Evolutionary conservation across 2,329 filamentous ascomycete genomes (phyloP).

Genomic region (Aschersonia sp.): DNA sequence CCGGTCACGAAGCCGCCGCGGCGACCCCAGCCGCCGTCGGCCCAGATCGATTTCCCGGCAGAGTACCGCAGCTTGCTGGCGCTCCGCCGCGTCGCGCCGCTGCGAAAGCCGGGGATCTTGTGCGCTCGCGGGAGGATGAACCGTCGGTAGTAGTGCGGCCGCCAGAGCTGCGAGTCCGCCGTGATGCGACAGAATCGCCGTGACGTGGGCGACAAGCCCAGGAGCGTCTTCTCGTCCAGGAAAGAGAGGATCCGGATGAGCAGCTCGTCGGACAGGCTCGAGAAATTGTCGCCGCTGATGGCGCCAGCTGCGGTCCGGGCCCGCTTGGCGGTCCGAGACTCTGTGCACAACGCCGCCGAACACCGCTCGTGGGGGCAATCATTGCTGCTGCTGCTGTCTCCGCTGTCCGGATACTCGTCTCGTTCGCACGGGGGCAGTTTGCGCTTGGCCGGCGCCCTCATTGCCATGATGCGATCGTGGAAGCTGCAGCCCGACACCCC

Average conservation of each 20-base stretch:
- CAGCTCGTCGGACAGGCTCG: slow-evolving; percentile 71
- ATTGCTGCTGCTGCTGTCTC: no score
- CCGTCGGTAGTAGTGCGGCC: slow-evolving; percentile 69
- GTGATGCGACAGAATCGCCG: slow-evolving; percentile 58
- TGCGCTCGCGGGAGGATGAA: slow-evolving; percentile 74
- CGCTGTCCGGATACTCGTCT: no score
- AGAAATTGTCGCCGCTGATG: slow-evolving; percentile 30
- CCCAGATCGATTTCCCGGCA: slow-evolving; percentile 27
- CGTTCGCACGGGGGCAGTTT: no score
- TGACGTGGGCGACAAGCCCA: slow-evolving; percentile 52
- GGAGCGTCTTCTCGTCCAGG: slow-evolving; percentile 54
- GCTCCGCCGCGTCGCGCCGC: slow-evolving; percentile 12
- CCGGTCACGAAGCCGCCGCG: slow-evolving; percentile 21
- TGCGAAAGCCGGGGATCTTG: slow-evolving; percentile 52
- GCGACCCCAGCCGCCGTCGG: slow-evolving; percentile 23
- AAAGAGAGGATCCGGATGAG: slow-evolving; percentile 70
- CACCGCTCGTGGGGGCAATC: no score
- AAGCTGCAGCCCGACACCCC: no score
- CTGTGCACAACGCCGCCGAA: no score
- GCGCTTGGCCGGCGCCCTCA: no score
- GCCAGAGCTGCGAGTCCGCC: slow-evolving; percentile 81
- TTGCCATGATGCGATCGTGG: no score
- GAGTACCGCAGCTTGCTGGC: slow-evolving; percentile 28
- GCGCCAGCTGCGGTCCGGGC: no score
- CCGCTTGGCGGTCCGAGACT: no score